A percentile compares a stretch with the other conserved stretches of the same genome.
Conservation (phyloP, 75 land plant species). For the Chamaecyparis obtusa region DNA sequence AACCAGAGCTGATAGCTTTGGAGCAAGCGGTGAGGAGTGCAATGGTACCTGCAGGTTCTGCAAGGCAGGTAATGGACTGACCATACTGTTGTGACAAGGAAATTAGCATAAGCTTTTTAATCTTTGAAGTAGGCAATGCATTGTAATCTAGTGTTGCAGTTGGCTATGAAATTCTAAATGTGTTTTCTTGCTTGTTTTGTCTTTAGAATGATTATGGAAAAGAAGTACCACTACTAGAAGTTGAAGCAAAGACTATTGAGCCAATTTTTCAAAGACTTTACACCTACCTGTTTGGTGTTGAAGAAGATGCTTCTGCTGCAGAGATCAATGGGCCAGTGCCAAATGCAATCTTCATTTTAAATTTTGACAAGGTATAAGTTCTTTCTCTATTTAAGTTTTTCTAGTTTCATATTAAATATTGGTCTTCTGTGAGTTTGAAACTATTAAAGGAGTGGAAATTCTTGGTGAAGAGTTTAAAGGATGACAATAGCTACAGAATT, state of each 20-base stretch:
- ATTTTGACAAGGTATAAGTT: constrained; percentile 88
- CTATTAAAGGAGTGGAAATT: not conserved
- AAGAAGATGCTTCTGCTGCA: constrained; percentile 36
- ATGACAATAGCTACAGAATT: not conserved
- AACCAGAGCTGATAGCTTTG: constrained; percentile 72
- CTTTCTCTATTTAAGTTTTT: not conserved
- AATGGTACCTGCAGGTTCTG: constrained; percentile 75
- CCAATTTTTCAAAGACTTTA: constrained; percentile 73
- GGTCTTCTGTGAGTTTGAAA: not conserved
- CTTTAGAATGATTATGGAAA: constrained; percentile 80
- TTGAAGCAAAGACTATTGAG: constrained; percentile 85
- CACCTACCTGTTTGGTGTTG: constrained; percentile 76
- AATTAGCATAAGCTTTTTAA: constrained; percentile 2
- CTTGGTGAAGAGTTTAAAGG: not conserved
- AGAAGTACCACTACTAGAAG: constrained; percentile 83
- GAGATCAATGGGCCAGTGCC: constrained; percentile 71
- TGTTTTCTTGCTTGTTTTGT: not conserved
- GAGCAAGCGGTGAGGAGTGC: constrained; percentile 71
- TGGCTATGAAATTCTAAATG: not conserved
- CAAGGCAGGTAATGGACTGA: constrained; percentile 70
- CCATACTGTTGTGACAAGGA: not conserved
- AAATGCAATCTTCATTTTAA: constrained; percentile 83
- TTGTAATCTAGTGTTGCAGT: not conserved
- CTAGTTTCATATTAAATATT: not conserved
- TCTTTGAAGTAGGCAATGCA: not conserved